phyloP scores from a whole-genome alignment of 2,329 filamentous ascomycete genomes.

The Colletotrichum aenigma region DNA sequence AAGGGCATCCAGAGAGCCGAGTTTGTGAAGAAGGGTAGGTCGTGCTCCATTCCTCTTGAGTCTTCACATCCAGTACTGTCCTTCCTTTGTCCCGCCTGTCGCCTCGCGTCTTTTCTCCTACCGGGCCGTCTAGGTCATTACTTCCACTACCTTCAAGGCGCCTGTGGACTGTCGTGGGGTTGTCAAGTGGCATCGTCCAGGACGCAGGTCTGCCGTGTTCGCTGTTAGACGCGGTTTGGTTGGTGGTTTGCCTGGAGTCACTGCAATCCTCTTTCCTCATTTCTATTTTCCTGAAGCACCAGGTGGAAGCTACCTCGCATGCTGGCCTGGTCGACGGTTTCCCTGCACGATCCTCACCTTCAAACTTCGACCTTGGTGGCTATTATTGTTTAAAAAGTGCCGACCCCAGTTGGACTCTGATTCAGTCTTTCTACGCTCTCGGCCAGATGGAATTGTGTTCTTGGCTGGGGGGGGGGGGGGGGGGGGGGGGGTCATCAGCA shows the following conservation, averaged over 20 bases:
- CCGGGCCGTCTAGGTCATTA: not conserved
- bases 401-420: not conserved
- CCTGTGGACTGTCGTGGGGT: not conserved
- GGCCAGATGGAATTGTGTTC: not conserved
- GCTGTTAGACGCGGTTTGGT: no score
- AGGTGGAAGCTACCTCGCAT: not conserved
- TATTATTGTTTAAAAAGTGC: not conserved
- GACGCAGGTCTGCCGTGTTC: not conserved
- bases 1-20: slow-evolving; percentile 78
- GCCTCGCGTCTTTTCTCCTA: not conserved
- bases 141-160: not conserved
- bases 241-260: not conserved
- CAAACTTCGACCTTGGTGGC: not conserved
- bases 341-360: not conserved
- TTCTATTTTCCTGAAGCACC: not conserved
- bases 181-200: not conserved
- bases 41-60: slow-evolving; percentile 4
- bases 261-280: not conserved
- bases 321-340: not conserved
- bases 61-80: not conserved
- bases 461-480: not conserved
- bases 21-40: slow-evolving; percentile 85
- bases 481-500: not conserved
- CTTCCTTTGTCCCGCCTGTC: not conserved
- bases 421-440: not conserved